Percentiles rank a stretch among this genome's conserved stretches.
Conservation (phyloP, 2,329 filamentous ascomycete species). For the Fusarium coicis region DNA sequence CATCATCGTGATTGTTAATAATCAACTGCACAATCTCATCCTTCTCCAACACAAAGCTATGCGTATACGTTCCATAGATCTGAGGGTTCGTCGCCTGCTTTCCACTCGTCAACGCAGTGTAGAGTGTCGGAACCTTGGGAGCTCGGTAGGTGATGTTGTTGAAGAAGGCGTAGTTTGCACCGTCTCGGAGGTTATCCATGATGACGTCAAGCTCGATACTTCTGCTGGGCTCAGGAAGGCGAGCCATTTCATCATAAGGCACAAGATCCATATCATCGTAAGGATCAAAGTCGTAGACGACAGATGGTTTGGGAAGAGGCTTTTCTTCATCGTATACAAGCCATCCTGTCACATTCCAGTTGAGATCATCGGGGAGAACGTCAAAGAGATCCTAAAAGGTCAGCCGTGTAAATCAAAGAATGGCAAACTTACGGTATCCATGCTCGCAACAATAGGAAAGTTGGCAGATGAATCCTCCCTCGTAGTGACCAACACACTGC, state of each 20-base stretch:
- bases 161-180: constrained; percentile 71
- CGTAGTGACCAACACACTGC: constrained; percentile 70
- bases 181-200: constrained; percentile 70
- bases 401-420: not conserved
- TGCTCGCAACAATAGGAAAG: constrained; percentile 74
- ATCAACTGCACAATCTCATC: constrained; percentile 77
- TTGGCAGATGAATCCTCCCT: constrained; percentile 69
- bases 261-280: constrained; percentile 80
- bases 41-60: constrained; percentile 74
- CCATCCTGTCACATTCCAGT: constrained; percentile 76
- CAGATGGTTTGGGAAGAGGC: constrained; percentile 60
- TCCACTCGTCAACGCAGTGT: constrained; percentile 75
- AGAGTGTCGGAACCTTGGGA: constrained; percentile 83
- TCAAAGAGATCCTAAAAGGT: constrained; percentile 71
- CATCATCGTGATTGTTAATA: constrained; percentile 78
- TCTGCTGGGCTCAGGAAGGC: constrained; percentile 71
- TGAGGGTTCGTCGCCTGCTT: constrained; percentile 66
- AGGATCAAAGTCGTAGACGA: constrained; percentile 70
- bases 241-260: constrained; percentile 72
- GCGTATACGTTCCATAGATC: constrained; percentile 74
- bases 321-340: constrained; percentile 65
- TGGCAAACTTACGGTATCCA: constrained; percentile 67
- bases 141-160: constrained; percentile 81
- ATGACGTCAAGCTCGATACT: constrained; percentile 71
- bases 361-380: constrained; percentile 71